Conservation (phyloP, 176 grass and related monocot species). For the Triticum dicoccoides region DNA sequence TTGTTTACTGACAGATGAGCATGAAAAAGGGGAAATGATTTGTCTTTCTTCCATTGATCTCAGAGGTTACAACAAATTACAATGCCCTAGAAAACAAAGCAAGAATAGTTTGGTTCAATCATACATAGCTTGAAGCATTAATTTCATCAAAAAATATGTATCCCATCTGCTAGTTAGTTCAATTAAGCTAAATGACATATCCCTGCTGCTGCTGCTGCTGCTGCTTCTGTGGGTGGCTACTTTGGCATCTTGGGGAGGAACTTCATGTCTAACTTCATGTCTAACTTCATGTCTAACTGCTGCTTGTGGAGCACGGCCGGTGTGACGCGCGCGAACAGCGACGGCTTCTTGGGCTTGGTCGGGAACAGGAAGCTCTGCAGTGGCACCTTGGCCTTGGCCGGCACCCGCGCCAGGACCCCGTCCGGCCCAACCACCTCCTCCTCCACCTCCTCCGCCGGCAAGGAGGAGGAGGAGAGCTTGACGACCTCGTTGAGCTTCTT, state of each 20-base stretch:
- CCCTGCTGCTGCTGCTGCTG: background rate
- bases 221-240: background rate
- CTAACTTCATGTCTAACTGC: slow-evolving; percentile 25
- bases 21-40: background rate
- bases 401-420: background rate
- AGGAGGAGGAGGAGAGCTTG: background rate
- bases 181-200: background rate
- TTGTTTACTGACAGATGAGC: background rate
- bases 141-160: background rate
- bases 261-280: background rate
- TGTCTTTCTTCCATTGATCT: background rate
- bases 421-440: background rate
- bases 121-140: background rate
- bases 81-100: background rate
- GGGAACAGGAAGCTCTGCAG: slow-evolving; percentile 62
- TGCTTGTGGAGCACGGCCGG: slow-evolving; percentile 51
- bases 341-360: slow-evolving; percentile 58
- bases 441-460: background rate
- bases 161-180: background rate
- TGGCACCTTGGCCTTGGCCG: slow-evolving; percentile 46
- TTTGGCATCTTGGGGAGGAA: slow-evolving; percentile 44
- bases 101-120: background rate
- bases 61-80: background rate
- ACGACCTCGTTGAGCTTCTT: slow-evolving; percentile 58
- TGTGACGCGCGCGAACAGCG: slow-evolving; percentile 47